phyloP scores from a whole-genome alignment of 2,329 filamentous ascomycete species.

The Mycogone perniciosa region DNA sequence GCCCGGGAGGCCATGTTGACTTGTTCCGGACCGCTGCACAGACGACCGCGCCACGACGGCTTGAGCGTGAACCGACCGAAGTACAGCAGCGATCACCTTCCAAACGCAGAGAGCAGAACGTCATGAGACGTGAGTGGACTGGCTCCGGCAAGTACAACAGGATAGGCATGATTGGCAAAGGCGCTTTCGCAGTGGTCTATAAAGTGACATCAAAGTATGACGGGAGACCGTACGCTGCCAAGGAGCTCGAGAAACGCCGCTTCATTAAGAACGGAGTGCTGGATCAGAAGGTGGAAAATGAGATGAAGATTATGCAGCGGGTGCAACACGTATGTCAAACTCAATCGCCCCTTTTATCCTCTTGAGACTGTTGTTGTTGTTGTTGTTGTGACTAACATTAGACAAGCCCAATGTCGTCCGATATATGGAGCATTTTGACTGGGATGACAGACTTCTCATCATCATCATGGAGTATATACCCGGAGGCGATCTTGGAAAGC shows the following conservation, averaged over 20 bases:
- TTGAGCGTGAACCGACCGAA: constrained; percentile 4
- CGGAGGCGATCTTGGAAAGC: constrained; percentile 73
- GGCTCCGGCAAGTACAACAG: constrained; percentile 83
- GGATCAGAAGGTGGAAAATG: constrained; percentile 89
- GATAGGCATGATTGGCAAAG: constrained; percentile 75
- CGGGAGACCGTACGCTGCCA: constrained; percentile 79
- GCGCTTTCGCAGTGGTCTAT: constrained; percentile 91
- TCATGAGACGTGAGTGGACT: constrained; percentile 62
- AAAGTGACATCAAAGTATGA: constrained; percentile 81
- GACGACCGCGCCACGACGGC: neutral
- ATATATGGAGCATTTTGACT: constrained; percentile 83
- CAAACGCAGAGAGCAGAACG: constrained; percentile 20
- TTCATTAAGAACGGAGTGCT: constrained; percentile 90
- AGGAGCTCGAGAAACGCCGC: constrained; percentile 86
- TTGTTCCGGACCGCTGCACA: constrained; percentile 25
- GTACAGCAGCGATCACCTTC: constrained; percentile 12
- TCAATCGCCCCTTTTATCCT: neutral
- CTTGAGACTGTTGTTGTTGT: constrained; percentile 14
- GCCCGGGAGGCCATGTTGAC: constrained; percentile 40
- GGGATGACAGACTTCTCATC: constrained; percentile 77
- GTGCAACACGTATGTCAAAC: constrained; percentile 65
- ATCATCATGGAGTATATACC: constrained; percentile 94
- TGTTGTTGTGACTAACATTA: neutral
- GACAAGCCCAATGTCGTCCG: constrained; percentile 76
- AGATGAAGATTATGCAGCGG: constrained; percentile 91